Conservation (phyloP, 2,329 filamentous ascomycete genomes). For the Tolypocladium ophioglossoides region DNA sequence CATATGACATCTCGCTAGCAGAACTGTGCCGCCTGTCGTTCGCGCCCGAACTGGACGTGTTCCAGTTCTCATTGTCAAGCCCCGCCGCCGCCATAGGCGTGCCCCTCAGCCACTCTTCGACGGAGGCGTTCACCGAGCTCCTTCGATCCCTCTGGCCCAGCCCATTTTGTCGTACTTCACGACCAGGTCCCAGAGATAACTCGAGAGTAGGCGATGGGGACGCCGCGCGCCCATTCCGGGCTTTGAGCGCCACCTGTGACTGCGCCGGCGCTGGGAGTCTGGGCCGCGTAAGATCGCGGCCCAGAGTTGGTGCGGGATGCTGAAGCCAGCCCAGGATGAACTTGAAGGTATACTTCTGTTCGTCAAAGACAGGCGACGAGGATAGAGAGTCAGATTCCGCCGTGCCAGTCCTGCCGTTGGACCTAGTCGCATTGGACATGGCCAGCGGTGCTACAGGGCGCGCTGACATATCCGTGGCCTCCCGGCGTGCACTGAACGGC, state of each 20-base stretch:
- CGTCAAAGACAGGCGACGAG: conserved; percentile 43
- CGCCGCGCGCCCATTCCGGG: conserved; percentile 20
- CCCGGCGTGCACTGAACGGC: conserved; percentile 26
- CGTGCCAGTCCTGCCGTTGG: conserved; percentile 21
- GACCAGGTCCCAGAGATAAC: background rate
- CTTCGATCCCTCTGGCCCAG: background rate
- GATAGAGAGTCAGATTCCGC: conserved; percentile 43
- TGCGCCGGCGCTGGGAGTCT: conserved; percentile 63
- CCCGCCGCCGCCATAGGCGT: conserved; percentile 3
- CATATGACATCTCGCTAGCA: background rate
- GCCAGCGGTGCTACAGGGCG: background rate
- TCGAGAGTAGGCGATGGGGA: background rate
- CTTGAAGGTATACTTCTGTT: conserved; percentile 57
- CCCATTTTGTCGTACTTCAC: background rate
- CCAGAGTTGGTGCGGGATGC: conserved; percentile 41
- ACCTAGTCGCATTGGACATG: conserved; percentile 6
- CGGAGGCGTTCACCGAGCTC: conserved; percentile 22
- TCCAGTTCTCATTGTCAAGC: background rate
- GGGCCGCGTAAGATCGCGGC: conserved; percentile 56
- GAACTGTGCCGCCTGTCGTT: conserved; percentile 1
- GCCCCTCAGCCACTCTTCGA: conserved; percentile 14
- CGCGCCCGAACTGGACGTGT: background rate
- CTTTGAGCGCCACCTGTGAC: conserved; percentile 38
- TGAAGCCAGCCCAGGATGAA: conserved; percentile 61
- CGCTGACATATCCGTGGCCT: conserved; percentile 29